Evolutionary conservation across 371 early-diverging fungal species (phyloP).

Genomic region (Mortierella sp.): DNA sequence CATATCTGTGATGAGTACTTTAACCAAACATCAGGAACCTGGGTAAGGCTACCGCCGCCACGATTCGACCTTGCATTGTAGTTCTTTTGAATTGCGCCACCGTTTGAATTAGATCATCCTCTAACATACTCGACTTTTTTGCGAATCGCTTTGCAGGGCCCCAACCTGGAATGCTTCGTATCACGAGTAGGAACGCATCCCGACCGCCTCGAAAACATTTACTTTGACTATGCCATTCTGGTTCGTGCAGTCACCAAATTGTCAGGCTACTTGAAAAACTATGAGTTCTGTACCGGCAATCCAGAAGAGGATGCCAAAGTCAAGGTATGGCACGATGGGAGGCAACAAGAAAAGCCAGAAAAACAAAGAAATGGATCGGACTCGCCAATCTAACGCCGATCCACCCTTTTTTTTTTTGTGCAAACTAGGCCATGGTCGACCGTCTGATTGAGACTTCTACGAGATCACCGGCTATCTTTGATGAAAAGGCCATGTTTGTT

Average conservation of each 20-base stretch:
- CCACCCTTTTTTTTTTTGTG: constrained; percentile 1
- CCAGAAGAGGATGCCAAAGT: constrained; percentile 22
- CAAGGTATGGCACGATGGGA: constrained; percentile 9
- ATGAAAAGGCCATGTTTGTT: constrained; percentile 90
- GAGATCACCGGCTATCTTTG: constrained; percentile 82
- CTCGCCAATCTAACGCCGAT: background rate
- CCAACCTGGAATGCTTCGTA: constrained; percentile 91
- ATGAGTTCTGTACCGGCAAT: constrained; percentile 72
- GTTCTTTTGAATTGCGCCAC: no score
- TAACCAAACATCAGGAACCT: constrained; percentile 78
- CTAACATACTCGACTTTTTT: no score
- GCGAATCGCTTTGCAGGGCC: constrained; percentile 70
- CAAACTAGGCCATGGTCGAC: constrained; percentile 62
- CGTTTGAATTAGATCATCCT: background rate
- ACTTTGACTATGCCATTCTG: constrained; percentile 90
- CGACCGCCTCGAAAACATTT: constrained; percentile 94
- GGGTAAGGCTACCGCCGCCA: constrained; percentile 21
- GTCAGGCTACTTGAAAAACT: constrained; percentile 75
- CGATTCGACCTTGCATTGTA: background rate
- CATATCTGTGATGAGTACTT: constrained; percentile 95
- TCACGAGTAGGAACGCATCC: constrained; percentile 88
- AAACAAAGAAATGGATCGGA: no score
- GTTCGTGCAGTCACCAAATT: constrained; percentile 87
- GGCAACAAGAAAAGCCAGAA: no score
- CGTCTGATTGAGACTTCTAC: constrained; percentile 66